Base-by-base conservation (phyloP, 192 early-diverging fungal species). In the Gaertneriomyces sp. region DNA sequence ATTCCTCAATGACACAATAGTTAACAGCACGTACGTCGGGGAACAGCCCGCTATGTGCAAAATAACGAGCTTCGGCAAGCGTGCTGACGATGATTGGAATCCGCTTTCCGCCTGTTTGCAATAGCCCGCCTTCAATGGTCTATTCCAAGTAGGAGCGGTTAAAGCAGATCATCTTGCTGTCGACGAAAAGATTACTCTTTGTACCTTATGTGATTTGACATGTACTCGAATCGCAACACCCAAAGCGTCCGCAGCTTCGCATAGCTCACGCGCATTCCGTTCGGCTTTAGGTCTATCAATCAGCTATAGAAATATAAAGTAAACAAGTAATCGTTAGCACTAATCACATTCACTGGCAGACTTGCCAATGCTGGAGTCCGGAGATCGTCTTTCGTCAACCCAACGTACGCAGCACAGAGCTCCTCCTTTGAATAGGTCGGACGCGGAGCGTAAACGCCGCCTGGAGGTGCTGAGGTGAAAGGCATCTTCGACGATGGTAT, bases 131-230 rank as follows among this genome's bases (percentile, higher is more conserved):
- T 19, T 66, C 64, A 11, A 66, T 66, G 0, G 64, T 66, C 53
- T 60, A 25, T 51, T 6, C 49, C 5, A 6, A 51, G 25, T 33
- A 33, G 25, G 25, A 2, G n/a, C 0, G n/a, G 6, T n/a, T 51
- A 51, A 51, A 4, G 6, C 49, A 17, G 49, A 5, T 51, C 47
- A 12, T 12, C 47, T 12, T 12, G 47, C 16, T 49, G 47, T 17
- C 12, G 47, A n/a, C 16, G 47, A n/a, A n/a, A n/a, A 12, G 47
- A 51, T 20, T 20, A 45, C 45, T 60, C 40, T 10, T n/a, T 43
- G 16, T 60, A 60, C 59, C 59, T 66, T 66, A 55, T 66, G 64
- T n/a, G 64, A 58, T 45, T 66, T 66, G 64, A 66, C 64, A 46
- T 66, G 64, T 16, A 66, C 64, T 5, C 64, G 64, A 3, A 52